Evolutionary conservation across 768 basidiomycete species (phyloP), one percentile per base, ranked within the genome.

Genomic region (Naganishia vishniacii): DNA sequence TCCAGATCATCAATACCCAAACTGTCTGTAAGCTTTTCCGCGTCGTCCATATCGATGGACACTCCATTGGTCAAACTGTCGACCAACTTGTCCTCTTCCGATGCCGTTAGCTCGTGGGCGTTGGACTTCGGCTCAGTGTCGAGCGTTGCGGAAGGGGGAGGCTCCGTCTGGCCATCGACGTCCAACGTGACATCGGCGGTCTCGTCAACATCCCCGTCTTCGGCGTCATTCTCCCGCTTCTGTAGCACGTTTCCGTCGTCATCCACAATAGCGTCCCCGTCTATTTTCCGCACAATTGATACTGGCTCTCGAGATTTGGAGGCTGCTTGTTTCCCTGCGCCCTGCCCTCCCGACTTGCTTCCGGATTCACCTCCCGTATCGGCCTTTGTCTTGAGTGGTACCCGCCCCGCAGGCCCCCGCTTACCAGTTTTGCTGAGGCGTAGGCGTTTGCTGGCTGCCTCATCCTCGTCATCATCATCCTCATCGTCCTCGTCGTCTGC

Each of bases 21-120:
- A 9, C 70, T 70, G 11, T 88, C 88, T 51, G 89, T 86, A 82
- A 90, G 83, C 73, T 84, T 85, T 49, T 88, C 89, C 74, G 34
- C 15, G 34, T 91, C 89, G 45, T 77, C 74, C 29, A 70, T 65
- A 58, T 75, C 73, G 53, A 75, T 68, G 37, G 48, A 68, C 11
- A 66, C 68, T 73, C 58, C 75, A 69, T 70, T 71, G 66, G 20
- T 71, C 67, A 37, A 73, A 61, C 41, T 73, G 42, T 31, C 74
- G 68, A 62, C 73, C 48, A 45, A 56, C 16, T 64, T 67, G 29
- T 59, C n/a, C n/a, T n/a, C 68, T 58, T 56, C 66, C n/a, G 20
- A 53, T 23, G 70, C 34, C 68, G 26, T 29, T 64, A 6, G 63
- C 69, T 25, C 41, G 64, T 44, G 46, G 45, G 29, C 12, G 60